Conservation (phyloP, 1,139 yeast genomes). For the Suhomyces guaymorum region DNA sequence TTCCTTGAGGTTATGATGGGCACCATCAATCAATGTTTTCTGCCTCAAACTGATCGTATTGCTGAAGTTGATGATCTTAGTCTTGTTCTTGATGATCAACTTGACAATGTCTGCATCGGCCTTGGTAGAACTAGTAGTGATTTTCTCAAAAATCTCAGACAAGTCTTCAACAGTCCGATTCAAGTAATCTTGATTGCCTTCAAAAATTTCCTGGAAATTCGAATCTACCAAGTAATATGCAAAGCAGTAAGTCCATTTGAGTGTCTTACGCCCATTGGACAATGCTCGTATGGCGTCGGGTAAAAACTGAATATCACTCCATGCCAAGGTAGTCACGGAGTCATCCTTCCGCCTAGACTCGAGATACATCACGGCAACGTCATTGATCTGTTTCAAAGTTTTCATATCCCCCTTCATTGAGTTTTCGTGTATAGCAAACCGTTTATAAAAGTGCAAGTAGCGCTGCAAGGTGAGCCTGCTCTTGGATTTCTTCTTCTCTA, state of each 20-base stretch:
- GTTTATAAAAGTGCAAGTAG: conserved; percentile 74
- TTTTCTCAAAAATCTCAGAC: conserved; percentile 66
- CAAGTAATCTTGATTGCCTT: conserved; percentile 70
- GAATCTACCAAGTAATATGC: conserved; percentile 63
- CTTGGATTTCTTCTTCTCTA: conserved; percentile 33
- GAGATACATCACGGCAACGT: conserved; percentile 59
- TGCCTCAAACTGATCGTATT: conserved; percentile 49
- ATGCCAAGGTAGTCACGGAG: conserved; percentile 51
- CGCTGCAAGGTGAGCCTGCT: conserved; percentile 53
- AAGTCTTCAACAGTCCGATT: conserved; percentile 77
- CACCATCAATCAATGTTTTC: conserved; percentile 52
- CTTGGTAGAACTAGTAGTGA: conserved; percentile 38
- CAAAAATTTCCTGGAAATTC: conserved; percentile 61
- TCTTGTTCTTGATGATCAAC: conserved; percentile 48
- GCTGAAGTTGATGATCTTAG: conserved; percentile 51
- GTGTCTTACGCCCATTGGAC: conserved; percentile 68
- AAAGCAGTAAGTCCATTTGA: conserved; percentile 91
- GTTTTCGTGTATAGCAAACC: conserved; percentile 75
- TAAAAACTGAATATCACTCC: conserved; percentile 89
- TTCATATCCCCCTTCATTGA: conserved; percentile 74
- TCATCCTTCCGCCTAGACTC: conserved; percentile 38
- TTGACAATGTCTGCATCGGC: conserved; percentile 25
- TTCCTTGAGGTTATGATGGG: conserved; percentile 28
- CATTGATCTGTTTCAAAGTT: conserved; percentile 62
- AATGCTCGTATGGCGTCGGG: conserved; percentile 69